phyloP scores from a whole-genome alignment of 2,329 filamentous ascomycete genomes.

The Lasiodiplodia hormozganensis region DNA sequence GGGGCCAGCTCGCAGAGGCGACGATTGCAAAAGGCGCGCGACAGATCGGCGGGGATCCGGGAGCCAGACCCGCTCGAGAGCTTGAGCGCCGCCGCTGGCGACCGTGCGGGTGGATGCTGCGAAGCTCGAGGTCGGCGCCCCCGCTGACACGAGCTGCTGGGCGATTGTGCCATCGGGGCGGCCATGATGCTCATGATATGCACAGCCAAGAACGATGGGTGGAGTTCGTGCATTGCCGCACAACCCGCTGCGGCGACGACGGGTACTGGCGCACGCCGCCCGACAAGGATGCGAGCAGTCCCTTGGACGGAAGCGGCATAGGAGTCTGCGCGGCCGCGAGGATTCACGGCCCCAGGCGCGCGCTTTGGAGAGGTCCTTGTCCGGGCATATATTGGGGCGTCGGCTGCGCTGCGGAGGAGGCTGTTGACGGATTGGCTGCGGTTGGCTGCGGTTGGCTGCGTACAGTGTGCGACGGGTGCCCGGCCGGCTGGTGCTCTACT shows the following conservation, averaged over 20 bases:
- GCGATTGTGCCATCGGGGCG: constrained; percentile 18
- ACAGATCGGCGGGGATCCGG: constrained; percentile 26
- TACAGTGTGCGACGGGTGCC: constrained; percentile 22
- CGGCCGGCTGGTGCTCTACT: constrained; percentile 9
- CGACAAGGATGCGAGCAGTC: constrained; percentile 20
- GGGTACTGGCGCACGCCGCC: constrained; percentile 19
- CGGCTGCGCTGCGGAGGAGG: constrained; percentile 24
- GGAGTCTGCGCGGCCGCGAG: neutral
- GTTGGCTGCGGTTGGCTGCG: neutral
- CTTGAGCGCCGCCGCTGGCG: constrained; percentile 9
- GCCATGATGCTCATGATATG: constrained; percentile 25
- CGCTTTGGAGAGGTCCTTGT: constrained; percentile 18
- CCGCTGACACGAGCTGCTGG: constrained; percentile 23
- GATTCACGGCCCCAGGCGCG: constrained; percentile 19
- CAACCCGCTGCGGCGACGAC: constrained; percentile 19
- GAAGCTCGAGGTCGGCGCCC: neutral
- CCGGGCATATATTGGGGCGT: constrained; percentile 22
- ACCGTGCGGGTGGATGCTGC: neutral
- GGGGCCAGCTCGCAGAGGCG: neutral
- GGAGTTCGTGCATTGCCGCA: constrained; percentile 28
- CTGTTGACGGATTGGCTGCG: constrained; percentile 21
- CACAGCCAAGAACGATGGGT: constrained; percentile 19
- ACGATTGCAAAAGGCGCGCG: neutral
- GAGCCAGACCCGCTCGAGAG: constrained; percentile 11
- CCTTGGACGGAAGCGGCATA: constrained; percentile 17